These are phyloP conservation scores for Geotrichum carabidarum DNA, from an alignment of 1,139 yeast genomes.

Conservation along the genomic window DNA sequence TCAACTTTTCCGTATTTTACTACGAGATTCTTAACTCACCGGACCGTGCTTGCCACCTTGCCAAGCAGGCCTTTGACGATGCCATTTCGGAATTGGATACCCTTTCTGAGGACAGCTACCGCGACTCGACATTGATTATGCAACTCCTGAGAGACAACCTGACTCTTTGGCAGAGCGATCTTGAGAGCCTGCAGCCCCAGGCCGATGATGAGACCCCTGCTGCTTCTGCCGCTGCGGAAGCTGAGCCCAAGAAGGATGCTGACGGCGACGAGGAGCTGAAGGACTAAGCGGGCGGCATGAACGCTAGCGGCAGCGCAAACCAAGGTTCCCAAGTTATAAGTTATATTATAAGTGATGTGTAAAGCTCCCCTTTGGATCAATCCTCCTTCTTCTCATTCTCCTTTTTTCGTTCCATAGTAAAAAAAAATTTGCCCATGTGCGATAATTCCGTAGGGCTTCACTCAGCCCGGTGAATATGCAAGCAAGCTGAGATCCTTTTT, in stretches of 20 bases:
- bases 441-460: too few relatives aligned
- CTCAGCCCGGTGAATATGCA: too few relatives aligned
- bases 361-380: background rate
- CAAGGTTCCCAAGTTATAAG: background rate
- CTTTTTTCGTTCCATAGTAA: background rate
- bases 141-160: slow-evolving; percentile 97
- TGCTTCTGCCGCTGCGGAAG: slow-evolving; percentile 3
- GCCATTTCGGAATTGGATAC: slow-evolving; percentile 99
- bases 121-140: slow-evolving; percentile 97
- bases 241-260: slow-evolving; percentile 9
- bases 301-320: background rate
- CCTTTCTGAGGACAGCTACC: slow-evolving; percentile 94
- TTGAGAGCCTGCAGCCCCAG: slow-evolving; percentile 16
- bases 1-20: slow-evolving; percentile 96
- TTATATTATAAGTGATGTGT: slow-evolving; percentile 5
- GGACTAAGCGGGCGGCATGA: background rate
- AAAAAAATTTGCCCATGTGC: too few relatives aligned
- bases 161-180: slow-evolving; percentile 90
- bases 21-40: slow-evolving; percentile 98
- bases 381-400: background rate
- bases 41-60: slow-evolving; percentile 98
- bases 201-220: slow-evolving; percentile 11
- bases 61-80: slow-evolving; percentile 98
- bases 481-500: too few relatives aligned
- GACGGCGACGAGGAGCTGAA: slow-evolving; percentile 2